Evolutionary conservation across 2,329 filamentous ascomycete genomes (phyloP).

Genomic region (Mycosphaerella sp.): DNA sequence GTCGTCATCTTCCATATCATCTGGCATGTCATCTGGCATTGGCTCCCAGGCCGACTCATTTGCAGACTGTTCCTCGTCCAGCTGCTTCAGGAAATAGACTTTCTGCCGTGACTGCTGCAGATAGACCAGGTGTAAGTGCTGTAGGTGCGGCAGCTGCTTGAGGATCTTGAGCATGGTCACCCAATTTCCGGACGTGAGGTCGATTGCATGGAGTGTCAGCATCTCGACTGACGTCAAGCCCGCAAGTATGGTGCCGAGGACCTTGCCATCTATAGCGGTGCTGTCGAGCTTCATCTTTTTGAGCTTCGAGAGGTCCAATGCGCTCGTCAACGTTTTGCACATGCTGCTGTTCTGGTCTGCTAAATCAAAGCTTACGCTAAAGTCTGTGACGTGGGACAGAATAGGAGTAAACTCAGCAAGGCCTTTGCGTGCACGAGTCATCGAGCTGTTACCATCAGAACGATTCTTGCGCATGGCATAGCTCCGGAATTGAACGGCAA

Average conservation of each 20-base stretch:
- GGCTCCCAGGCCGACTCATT: slow-evolving; percentile 2
- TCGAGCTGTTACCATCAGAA: neutral
- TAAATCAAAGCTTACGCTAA: slow-evolving; percentile 11
- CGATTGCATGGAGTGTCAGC: slow-evolving; percentile 15
- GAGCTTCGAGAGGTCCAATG: slow-evolving; percentile 12
- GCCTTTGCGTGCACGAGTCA: slow-evolving; percentile 2
- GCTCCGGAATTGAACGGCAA: slow-evolving; percentile 15
- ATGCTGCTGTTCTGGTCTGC: slow-evolving; percentile 4
- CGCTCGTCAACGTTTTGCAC: slow-evolving; percentile 6
- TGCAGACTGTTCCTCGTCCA: slow-evolving; percentile 5
- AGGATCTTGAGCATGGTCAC: slow-evolving; percentile 22
- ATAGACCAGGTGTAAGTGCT: slow-evolving; percentile 28
- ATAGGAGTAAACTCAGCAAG: slow-evolving; percentile 10
- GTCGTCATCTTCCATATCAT: neutral
- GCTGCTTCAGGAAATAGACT: slow-evolving; percentile 26
- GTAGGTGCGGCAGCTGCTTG: slow-evolving; percentile 18
- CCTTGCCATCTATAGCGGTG: slow-evolving; percentile 9
- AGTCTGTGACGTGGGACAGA: slow-evolving; percentile 4
- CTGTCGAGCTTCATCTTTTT: slow-evolving; percentile 14
- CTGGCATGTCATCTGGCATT: slow-evolving; percentile 1
- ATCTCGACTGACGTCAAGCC: slow-evolving; percentile 7
- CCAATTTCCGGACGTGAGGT: slow-evolving; percentile 24
- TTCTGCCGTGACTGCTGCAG: slow-evolving; percentile 20
- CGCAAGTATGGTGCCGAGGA: slow-evolving; percentile 12
- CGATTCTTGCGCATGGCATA: slow-evolving; percentile 5